Percentiles rank a stretch among this genome's conserved stretches.
These are phyloP conservation scores for Suhomyces vadensis DNA, from an alignment of 805 yeast genomes.

Conservation along the genomic window DNA sequence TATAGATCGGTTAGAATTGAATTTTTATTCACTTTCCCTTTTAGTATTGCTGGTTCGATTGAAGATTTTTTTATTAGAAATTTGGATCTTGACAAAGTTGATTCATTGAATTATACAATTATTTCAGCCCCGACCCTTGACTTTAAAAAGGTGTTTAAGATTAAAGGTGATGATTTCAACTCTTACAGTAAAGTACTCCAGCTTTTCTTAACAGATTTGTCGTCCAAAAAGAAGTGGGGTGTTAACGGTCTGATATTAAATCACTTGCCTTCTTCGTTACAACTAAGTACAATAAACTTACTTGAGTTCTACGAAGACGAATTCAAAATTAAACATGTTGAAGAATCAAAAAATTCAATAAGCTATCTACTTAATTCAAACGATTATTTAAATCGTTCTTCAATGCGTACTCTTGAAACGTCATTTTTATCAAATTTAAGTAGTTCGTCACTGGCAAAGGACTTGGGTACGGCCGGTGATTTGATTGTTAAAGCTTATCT, in stretches of 20 bases:
- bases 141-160: slow-evolving; percentile 6
- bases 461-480: background rate
- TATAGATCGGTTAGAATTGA: slow-evolving; percentile 6
- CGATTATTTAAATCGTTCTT: background rate
- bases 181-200: background rate
- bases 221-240: background rate
- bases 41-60: slow-evolving; percentile 3
- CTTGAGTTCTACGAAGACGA: slow-evolving; percentile 7
- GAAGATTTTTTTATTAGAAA: slow-evolving; percentile 8
- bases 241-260: background rate
- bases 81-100: slow-evolving; percentile 5
- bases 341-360: slow-evolving; percentile 5
- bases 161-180: background rate
- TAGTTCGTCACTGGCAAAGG: too few relatives aligned
- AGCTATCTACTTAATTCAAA: too few relatives aligned
- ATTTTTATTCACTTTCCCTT: slow-evolving; percentile 8
- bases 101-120: slow-evolving; percentile 5
- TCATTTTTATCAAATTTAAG: too few relatives aligned
- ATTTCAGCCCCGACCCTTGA: slow-evolving; percentile 1
- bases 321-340: background rate
- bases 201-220: background rate
- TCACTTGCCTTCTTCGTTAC: background rate
- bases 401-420: background rate
- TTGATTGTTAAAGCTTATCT: slow-evolving; percentile 6
- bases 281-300: background rate